These are phyloP conservation scores for Tuber indicum DNA, from an alignment of 495 filamentous ascomycete genomes.

Conservation along the genomic window DNA sequence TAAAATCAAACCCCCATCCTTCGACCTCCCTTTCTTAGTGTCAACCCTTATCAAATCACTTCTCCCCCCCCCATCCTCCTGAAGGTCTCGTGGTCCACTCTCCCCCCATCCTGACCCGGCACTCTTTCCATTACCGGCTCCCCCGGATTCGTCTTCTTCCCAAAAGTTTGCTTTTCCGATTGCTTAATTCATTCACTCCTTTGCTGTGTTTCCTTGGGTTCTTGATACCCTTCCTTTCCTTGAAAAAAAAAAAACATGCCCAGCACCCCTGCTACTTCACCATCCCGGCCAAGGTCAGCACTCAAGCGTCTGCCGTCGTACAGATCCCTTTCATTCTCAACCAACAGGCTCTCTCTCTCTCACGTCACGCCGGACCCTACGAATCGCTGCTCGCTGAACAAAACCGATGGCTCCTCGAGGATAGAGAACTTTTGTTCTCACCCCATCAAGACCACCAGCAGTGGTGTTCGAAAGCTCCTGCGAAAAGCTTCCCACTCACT, in stretches of 20 bases:
- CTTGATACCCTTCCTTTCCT: constrained; percentile 30
- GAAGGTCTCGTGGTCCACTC: not conserved
- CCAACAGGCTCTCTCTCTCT: constrained; percentile 33
- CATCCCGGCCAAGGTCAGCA: constrained; percentile 32
- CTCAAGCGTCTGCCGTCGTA: constrained; percentile 35
- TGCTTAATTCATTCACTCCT: not conserved
- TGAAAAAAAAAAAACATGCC: constrained; percentile 29
- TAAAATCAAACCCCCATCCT: not conserved
- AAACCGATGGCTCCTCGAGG: constrained; percentile 22
- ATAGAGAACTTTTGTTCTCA: constrained; percentile 34
- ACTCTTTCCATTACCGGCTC: not conserved
- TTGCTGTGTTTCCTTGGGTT: not conserved
- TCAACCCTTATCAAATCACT: not conserved
- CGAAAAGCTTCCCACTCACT: constrained; percentile 37
- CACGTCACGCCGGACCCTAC: constrained; percentile 32
- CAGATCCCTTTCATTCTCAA: constrained; percentile 35
- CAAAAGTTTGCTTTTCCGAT: not conserved
- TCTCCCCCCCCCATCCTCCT: constrained; percentile 1
- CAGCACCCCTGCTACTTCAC: constrained; percentile 25
- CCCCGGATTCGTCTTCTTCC: not conserved
- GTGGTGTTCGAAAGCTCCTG: constrained; percentile 35
- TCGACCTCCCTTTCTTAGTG: not conserved
- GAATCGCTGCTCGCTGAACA: not conserved
- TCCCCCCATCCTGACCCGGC: not conserved
- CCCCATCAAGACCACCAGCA: constrained; percentile 37